Base-by-base conservation (phyloP, 352 stramenopile genomes). In the Thraustochytrium sp. region DNA sequence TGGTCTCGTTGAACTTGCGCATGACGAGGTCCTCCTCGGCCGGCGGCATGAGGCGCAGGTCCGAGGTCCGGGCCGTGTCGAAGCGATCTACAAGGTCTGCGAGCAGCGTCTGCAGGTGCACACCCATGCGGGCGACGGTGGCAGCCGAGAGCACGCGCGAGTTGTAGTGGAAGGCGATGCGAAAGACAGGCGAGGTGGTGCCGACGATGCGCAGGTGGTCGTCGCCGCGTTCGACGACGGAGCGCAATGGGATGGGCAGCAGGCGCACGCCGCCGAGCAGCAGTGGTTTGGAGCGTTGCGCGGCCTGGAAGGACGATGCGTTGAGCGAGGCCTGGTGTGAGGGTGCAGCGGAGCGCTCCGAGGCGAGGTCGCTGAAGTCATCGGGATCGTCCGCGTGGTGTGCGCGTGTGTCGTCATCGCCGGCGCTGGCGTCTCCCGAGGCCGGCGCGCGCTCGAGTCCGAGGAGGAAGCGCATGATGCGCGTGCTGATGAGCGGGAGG, bases 81-180 rank as follows among this genome's bases (percentile, higher is more conserved):
- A 72, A 46, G 13, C 68, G 48, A 9, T 4, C 26, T 0, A 80
- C 40, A 8, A 80, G 0, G 38, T 46, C 68, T 26, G 76, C 48
- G n/a, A 80, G 51, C 0, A 80, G 34, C 8, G 34, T 46, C 34
- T 44, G 44, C 0, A 80, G 42, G 68, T 75, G 68, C 2, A 38
- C 34, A 3, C 31, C 21, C 68, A 80, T 80, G 18, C 68, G 68
- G 4, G 31, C 40, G 9, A 80, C 40, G 51, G 68, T 80, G 37
- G 8, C n/a, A 3, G 26, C n/a, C 23, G 26, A 21, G 11, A 80
- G 26, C 21, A 16, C 31, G 8, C 5, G 8, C 9, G n/a, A 18
- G 21, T 80, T 80, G 44, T 80, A 80, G 9, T 80, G 68, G 5
- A 80, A 80, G 8, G 68, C 68, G 4, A 80, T n/a, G 31, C 68